These are phyloP conservation scores for Sordaria brevicollis DNA, from an alignment of 495 filamentous ascomycete genomes.

Conservation along the genomic window DNA sequence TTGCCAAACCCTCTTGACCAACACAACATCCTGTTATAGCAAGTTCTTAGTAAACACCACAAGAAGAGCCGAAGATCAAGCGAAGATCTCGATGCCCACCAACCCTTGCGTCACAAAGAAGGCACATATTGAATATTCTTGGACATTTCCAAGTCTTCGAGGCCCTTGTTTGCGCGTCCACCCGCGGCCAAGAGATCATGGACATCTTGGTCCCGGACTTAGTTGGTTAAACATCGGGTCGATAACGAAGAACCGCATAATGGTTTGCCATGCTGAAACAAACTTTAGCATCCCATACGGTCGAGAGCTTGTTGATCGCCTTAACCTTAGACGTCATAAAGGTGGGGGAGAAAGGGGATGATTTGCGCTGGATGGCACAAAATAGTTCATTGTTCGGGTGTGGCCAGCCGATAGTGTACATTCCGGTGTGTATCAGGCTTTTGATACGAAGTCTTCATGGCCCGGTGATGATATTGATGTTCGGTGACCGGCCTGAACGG, in stretches of 20 bases:
- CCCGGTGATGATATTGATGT: not conserved
- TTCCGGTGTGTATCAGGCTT: not conserved
- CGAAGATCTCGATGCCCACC: not conserved
- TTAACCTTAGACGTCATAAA: not conserved
- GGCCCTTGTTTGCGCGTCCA: not conserved
- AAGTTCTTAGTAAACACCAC: not conserved
- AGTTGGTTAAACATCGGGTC: not conserved
- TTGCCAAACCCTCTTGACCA: not conserved
- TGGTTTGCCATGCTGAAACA: not conserved
- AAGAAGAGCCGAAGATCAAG: not conserved
- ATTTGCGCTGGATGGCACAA: not conserved
- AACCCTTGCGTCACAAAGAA: not conserved
- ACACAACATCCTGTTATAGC: not conserved
- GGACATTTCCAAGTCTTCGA: not conserved
- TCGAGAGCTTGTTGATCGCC: not conserved
- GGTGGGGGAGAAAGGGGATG: not conserved
- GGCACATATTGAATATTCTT: not conserved
- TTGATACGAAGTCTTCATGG: not conserved
- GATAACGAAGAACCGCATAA: not conserved
- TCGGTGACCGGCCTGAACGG: not conserved
- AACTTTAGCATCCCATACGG: not conserved
- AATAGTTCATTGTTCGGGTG: not conserved
- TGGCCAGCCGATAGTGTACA: not conserved
- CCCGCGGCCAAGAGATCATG: not conserved
- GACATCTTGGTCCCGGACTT: not conserved